These are phyloP conservation scores for Odonthalia washingtoniensis DNA, from an alignment of 31 red algal genomes.

Conservation along the genomic window DNA sequence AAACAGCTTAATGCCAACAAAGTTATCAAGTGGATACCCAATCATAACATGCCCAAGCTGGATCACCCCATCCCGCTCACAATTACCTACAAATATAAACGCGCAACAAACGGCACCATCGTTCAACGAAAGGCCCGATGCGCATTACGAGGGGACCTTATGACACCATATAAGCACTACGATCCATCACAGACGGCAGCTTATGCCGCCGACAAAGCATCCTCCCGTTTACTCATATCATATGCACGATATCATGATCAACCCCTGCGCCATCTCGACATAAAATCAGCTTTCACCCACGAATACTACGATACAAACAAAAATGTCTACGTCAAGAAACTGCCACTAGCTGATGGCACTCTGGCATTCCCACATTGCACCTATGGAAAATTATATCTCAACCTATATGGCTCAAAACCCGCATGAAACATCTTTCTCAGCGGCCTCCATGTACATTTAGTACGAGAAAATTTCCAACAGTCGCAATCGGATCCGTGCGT, in stretches of 20 bases:
- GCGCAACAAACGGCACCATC: not conserved
- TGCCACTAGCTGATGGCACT: constrained; percentile 27
- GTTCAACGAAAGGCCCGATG: constrained; percentile 10
- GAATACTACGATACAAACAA: constrained; percentile 20
- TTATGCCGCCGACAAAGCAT: constrained; percentile 15
- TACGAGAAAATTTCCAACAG: too few species aligned
- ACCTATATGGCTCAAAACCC: constrained; percentile 9
- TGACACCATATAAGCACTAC: constrained; percentile 30
- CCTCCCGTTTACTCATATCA: not conserved
- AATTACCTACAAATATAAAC: constrained; percentile 36
- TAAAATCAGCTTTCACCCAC: too few species aligned
- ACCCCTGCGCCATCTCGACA: constrained; percentile 28
- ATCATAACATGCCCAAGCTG: not conserved
- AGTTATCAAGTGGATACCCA: constrained; percentile 3
- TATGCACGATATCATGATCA: constrained; percentile 12
- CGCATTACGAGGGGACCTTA: constrained; percentile 33
- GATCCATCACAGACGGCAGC: constrained; percentile 19
- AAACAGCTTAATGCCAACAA: not conserved
- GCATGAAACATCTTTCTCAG: too few species aligned
- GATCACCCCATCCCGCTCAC: constrained; percentile 1
- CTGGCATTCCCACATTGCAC: not conserved
- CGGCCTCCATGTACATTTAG: too few species aligned
- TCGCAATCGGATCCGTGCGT: too few species aligned
- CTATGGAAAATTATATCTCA: not conserved
- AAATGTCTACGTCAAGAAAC: constrained; percentile 1